phyloP scores from a whole-genome alignment of 371 early-diverging fungal species.

The Mortierella sp. region DNA sequence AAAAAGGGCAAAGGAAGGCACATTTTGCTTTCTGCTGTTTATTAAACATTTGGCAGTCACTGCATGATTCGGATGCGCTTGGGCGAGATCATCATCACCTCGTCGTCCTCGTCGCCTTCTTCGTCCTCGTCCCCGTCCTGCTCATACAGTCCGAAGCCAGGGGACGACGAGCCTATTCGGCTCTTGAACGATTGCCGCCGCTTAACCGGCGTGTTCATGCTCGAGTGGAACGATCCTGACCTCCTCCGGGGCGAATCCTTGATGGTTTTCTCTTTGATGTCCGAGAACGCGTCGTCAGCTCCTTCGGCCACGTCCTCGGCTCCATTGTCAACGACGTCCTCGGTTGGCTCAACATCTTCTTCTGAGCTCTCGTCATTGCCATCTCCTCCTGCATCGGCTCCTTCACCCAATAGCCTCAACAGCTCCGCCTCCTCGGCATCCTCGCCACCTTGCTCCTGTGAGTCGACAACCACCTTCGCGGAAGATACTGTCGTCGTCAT shows the following conservation, averaged over 20 bases:
- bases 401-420: constrained; percentile 27
- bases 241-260: constrained; percentile 7
- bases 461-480: neutral
- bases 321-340: neutral
- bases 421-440: constrained; percentile 34
- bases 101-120: constrained; percentile 32
- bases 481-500: neutral
- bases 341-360: neutral
- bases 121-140: constrained; percentile 16
- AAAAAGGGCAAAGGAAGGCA: constrained; percentile 11
- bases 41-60: constrained; percentile 25
- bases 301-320: neutral
- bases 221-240: constrained; percentile 4
- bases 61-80: constrained; percentile 27
- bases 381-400: constrained; percentile 1
- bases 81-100: constrained; percentile 40
- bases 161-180: constrained; percentile 30
- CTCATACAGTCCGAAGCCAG: constrained; percentile 36
- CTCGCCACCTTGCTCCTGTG: constrained; percentile 6
- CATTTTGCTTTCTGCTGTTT: constrained; percentile 4
- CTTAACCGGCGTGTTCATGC: constrained; percentile 22
- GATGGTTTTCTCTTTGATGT: neutral
- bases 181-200: constrained; percentile 26
- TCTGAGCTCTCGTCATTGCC: constrained; percentile 8
- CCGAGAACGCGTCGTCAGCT: neutral